Percentiles rank a stretch among this genome's conserved stretches.
Conservation (phyloP, 768 basidiomycete genomes). For the Clitopilus hobsonii region DNA sequence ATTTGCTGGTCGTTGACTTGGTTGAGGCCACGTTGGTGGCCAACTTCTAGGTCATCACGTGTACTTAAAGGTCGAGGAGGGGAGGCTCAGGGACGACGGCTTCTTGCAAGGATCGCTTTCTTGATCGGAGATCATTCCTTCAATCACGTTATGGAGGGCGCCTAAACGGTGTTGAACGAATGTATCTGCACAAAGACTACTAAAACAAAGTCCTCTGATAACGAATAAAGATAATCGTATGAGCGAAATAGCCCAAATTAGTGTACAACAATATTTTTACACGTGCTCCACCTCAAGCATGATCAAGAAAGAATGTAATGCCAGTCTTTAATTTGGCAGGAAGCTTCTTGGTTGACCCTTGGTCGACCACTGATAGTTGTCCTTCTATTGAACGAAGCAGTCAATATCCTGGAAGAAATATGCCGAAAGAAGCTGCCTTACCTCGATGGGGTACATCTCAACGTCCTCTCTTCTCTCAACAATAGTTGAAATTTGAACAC, state of each 20-base stretch:
- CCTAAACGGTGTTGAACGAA: too few relatives aligned
- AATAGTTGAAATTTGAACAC: neutral
- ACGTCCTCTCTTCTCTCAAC: neutral
- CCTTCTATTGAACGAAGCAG: neutral
- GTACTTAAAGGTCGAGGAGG: neutral
- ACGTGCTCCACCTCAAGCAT: neutral
- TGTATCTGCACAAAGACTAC: neutral
- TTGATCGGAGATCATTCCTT: too few relatives aligned
- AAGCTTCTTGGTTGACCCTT: neutral
- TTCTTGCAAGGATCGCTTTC: too few relatives aligned
- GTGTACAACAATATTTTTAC: neutral
- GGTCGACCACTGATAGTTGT: neutral
- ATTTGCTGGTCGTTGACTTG: too few relatives aligned
- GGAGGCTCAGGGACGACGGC: too few relatives aligned
- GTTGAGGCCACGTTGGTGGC: too few relatives aligned
- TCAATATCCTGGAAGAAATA: neutral
- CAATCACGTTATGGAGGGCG: too few relatives aligned
- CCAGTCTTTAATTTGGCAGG: neutral
- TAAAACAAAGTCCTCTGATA: neutral
- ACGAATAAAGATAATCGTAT: neutral
- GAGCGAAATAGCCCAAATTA: neutral
- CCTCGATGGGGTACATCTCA: conserved; percentile 1
- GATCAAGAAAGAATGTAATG: neutral
- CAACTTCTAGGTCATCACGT: neutral
- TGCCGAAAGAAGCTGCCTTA: neutral